Base-by-base conservation (phyloP, 371 early-diverging fungal genomes). In the Mortierella sp. region DNA sequence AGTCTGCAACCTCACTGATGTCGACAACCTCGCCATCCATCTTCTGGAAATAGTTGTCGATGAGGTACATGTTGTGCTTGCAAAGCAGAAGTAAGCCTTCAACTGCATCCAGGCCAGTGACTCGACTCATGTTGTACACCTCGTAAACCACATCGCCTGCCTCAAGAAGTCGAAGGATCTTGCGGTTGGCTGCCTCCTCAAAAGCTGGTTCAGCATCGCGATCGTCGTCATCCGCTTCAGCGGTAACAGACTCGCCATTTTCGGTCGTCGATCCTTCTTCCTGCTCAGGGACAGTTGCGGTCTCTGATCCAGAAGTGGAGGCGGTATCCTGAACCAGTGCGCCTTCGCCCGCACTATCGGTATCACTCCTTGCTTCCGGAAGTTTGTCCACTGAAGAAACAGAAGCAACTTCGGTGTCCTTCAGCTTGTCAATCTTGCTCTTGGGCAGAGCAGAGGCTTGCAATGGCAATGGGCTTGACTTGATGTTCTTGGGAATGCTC, bases 11-110 rank as follows among this genome's bases (percentile, higher is more conserved):
- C 78, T 94, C 92, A 87, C 93, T 93, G 55, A 95, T 93, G 72
- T 95, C 96, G 14, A 95, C 95, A 0, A 95, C 92, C 81, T 96
- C 95, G 10, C 95, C 95, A 75, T 95, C 95, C 44, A 78, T 72
- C 29, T 92, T 88, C 70, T 93, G 93, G 81, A 95, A 94, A 80
- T 94, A 96, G 80, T 94, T 94, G 81, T 96, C 95, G 55, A 96
- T 92, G 46, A 96, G 79, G 72, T 96, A 96, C 71, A 96, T 90
- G 76, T 95, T 93, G 68, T 93, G 88, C 65, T 94, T 94, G 84
- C 96, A 94, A 2, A 96, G 84, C 1, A 96, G 70, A 24, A 95
- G 84, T 18, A 96, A 76, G 0, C 96, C 95, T 83, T 96, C 96
- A 83, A 84, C 78, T 0, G 95, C 93, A 83, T 95, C 96, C 35